Base-by-base conservation (phyloP, 768 basidiomycete species). In the Cyclocybe aegerita region DNA sequence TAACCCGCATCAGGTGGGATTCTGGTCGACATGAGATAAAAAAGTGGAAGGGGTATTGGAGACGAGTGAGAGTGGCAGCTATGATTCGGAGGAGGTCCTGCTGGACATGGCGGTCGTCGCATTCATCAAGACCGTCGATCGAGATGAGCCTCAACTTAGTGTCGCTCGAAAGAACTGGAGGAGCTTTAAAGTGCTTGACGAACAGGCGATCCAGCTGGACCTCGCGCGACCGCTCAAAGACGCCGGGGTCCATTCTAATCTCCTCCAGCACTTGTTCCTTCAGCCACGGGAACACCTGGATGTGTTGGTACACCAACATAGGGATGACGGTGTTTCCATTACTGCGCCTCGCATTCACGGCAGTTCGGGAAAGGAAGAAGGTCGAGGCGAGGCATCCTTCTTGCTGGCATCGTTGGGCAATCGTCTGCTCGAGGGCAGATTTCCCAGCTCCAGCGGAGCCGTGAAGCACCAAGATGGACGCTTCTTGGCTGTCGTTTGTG, bases 71-170 rank as follows among this genome's bases (percentile, higher is more conserved):
- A 31, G 42, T 36, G 1, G 38, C 32, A 6, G 40, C 17, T 15
- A 55, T 23, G 14, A 47, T 30, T 9, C 42, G 39, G 9, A 59
- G 37, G 36, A 59, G 35, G 14, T 54, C 43, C 7, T 31, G 23
- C n/a, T 60, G 58, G 0, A 39, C 33, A 4, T 45, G 35, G 2
- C 33, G n/a, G 14, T 46, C 36, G 2, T 41, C 32, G 29, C 54
- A 60, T 30, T 62, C 60, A 15, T 62, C 58, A 7, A 62, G 34
- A 4, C 60, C 60, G 38, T 62, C 58, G 29, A 62, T 42, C 15
- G 60, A 44, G 31, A 62, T 34, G 6, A 59, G 43, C 14, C 36
- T 41, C 14, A 52, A 31, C 23, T 8, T n/a, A 10, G 35, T 30
- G 10, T 31, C 10, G n/a, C 15, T 29, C 33, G 49, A 17, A 30